These are phyloP conservation scores for Selaginella tamariscina DNA, from an alignment of 75 land plant genomes.

Conservation along the genomic window DNA sequence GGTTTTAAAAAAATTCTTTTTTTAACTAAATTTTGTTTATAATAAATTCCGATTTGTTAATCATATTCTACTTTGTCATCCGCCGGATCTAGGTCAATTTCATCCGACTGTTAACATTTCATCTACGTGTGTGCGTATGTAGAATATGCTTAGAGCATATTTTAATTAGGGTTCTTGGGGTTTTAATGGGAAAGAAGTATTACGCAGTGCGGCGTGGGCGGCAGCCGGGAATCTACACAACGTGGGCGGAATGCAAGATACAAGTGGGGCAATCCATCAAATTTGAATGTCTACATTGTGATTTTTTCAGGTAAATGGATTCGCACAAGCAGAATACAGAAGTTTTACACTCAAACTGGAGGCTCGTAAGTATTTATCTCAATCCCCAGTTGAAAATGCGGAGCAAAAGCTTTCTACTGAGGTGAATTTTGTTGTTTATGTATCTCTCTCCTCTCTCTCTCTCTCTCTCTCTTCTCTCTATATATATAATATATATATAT, in stretches of 20 bases:
- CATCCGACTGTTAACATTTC: too few relatives aligned
- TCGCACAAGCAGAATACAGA: not conserved
- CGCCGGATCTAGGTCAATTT: too few relatives aligned
- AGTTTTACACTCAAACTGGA: not conserved
- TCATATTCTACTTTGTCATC: too few relatives aligned
- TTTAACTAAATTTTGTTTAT: too few relatives aligned
- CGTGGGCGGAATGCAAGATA: not conserved
- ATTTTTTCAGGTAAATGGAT: slow-evolving; percentile 1
- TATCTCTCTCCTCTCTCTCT: not conserved
- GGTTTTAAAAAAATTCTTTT: too few relatives aligned
- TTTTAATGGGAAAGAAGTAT: not conserved
- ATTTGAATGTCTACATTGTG: not conserved
- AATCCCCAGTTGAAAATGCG: not conserved
- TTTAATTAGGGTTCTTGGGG: too few relatives aligned
- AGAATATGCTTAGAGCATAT: too few relatives aligned
- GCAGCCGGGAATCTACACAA: slow-evolving; percentile 1
- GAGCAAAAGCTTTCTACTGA: not conserved
- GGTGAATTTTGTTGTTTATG: not conserved
- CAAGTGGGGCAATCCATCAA: not conserved
- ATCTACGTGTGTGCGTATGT: too few relatives aligned
- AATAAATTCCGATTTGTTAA: too few relatives aligned
- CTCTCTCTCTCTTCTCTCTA: not conserved
- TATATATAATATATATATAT: too few relatives aligned
- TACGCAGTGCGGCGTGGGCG: not conserved
- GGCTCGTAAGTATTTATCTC: not conserved